Conservation (phyloP, 2,329 filamentous ascomycete genomes). For the Fusarium cicatricum region DNA sequence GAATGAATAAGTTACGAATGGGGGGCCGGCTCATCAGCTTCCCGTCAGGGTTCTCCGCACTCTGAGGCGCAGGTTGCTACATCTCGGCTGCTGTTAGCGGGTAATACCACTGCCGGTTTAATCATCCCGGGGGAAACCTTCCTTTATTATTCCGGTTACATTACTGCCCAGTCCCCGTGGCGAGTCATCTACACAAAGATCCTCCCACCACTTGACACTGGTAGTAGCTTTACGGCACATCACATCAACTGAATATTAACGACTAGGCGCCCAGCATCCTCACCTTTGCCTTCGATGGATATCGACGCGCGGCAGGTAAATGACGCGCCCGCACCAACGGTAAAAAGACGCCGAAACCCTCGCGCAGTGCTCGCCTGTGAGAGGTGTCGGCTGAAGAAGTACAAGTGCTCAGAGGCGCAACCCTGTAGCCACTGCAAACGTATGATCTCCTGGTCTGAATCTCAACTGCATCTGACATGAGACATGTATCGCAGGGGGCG, state of each 20-base stretch:
- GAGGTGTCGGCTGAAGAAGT: conserved; percentile 6
- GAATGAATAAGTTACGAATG: no score
- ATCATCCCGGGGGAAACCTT: not conserved
- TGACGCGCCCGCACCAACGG: conserved; percentile 14
- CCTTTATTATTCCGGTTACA: no score
- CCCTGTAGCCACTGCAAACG: conserved; percentile 7
- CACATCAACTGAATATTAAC: no score
- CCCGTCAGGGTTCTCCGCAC: conserved; percentile 4
- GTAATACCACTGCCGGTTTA: not conserved
- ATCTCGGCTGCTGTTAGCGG: not conserved
- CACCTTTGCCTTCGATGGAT: not conserved
- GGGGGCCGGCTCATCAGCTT: no score
- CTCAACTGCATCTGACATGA: not conserved
- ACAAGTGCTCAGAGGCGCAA: conserved; percentile 8
- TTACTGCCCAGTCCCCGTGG: no score
- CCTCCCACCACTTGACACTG: not conserved
- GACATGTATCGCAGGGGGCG: not conserved
- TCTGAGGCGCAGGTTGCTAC: not conserved
- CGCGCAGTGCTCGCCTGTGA: conserved; percentile 8
- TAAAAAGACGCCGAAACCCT: not conserved
- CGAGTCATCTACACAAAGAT: no score
- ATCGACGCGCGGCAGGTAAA: conserved; percentile 8
- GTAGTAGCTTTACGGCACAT: no score
- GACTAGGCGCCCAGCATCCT: not conserved
- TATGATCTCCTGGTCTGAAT: not conserved